Percentiles rank a stretch among this genome's conserved stretches.
These are phyloP conservation scores for Fusarium virguliforme DNA, from an alignment of 2,329 filamentous ascomycete genomes.

Conservation along the genomic window DNA sequence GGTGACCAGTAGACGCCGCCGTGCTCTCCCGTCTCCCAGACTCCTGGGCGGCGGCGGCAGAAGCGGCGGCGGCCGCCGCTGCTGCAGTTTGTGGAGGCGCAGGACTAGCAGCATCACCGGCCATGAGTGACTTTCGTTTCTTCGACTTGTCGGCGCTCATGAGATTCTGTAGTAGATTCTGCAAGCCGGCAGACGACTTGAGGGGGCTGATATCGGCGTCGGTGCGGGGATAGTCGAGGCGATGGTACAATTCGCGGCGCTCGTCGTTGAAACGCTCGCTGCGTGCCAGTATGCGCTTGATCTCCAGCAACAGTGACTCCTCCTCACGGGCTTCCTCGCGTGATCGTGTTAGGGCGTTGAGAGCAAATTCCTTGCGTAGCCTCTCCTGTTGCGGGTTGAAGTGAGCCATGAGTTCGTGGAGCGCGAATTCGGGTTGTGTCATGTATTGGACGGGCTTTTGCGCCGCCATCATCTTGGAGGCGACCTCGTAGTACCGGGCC, in stretches of 20 bases:
- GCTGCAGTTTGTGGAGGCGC: constrained; percentile 53
- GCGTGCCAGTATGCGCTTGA: constrained; percentile 91
- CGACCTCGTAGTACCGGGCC: constrained; percentile 89
- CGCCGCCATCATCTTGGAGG: constrained; percentile 84
- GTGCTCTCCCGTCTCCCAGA: constrained; percentile 69
- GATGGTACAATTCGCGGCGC: constrained; percentile 86
- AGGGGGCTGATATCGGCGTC: constrained; percentile 82
- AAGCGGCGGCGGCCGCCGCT: constrained; percentile 37
- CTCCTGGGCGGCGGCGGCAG: constrained; percentile 56
- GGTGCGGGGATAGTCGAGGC: constrained; percentile 84
- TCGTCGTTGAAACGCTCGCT: constrained; percentile 91
- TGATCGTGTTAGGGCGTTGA: constrained; percentile 82
- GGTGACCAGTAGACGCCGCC: constrained; percentile 61
- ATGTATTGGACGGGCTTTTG: constrained; percentile 88
- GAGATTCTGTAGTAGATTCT: constrained; percentile 85
- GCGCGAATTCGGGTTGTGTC: constrained; percentile 85
- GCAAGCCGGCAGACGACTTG: constrained; percentile 85
- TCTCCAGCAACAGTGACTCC: constrained; percentile 88
- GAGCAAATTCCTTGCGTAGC: constrained; percentile 87
- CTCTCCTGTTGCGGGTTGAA: constrained; percentile 88
- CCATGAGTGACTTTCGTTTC: constrained; percentile 83
- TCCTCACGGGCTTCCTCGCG: constrained; percentile 94
- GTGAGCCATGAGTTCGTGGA: constrained; percentile 88
- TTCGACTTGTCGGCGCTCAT: constrained; percentile 89
- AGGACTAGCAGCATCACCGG: constrained; percentile 69